Base-by-base conservation (phyloP, 2,329 filamentous ascomycete species). In the Alternaria ethzedia region DNA sequence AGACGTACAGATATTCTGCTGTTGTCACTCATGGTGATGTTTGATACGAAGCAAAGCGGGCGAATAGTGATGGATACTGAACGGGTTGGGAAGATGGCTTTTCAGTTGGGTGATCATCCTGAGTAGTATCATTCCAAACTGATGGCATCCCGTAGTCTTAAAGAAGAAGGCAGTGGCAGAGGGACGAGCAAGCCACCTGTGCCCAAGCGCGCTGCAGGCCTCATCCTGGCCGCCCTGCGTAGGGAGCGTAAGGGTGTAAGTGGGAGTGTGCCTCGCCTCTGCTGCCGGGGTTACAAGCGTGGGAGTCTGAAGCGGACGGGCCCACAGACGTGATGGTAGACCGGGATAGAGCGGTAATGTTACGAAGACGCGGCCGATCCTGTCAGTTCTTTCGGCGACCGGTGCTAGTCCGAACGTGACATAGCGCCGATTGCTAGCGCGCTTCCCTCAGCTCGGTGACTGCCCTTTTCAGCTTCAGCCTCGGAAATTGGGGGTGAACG, bases 11-110 rank as follows among this genome's bases (percentile, higher is more conserved):
- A 71, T 61, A 64, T 36, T 41, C 72, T 72, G 8, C 65, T 54
- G 23, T 77, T 54, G 23, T 77, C 76, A 69, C 63, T 71, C 77
- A 79, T 79, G 54, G 61, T 73, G 65, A 56, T 58, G 52, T 58
- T 55, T 62, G 54, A 44, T 54, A 51, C 46, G 57, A 59, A 64
- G 46, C 36, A 59, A 49, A 44, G 44, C 54, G 57, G 59, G 36
- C 54, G 59, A 65, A 59, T 20, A 58, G 59, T 56, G 45, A 50
- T 50, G 61, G 62, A 57, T 59, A 45, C 44, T 59, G 45, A 55
- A 54, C 45, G 21, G 58, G 28, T 52, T 66, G 69, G 65, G 68
- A 68, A 66, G 65, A 65, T 56, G 58, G 57, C 56, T 36, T 45
- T 50, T 63, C 28, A 60, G 54, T 58, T 62, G 69, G 47, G 61